Percentiles rank a stretch among this genome's conserved stretches.
Conservation (phyloP, 106 monocot species). For the Dioscorea dumetorum region DNA sequence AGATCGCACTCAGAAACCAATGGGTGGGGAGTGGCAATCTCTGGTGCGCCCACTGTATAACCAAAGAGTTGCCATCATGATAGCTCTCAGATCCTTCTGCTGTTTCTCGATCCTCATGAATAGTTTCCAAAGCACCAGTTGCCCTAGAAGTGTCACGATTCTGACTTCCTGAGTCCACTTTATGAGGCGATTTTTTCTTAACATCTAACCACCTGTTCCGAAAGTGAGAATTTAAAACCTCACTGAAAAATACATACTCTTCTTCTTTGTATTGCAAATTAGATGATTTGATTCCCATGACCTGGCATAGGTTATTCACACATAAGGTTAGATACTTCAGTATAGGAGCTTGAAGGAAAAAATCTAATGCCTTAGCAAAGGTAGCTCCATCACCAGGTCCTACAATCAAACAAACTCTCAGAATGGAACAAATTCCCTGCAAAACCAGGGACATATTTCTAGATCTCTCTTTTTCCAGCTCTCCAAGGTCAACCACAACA, state of each 20-base stretch:
- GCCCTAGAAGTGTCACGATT: conserved; percentile 1
- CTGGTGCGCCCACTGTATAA: conserved; percentile 72
- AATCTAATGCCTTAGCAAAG: conserved; percentile 51
- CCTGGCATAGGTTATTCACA: conserved; percentile 21
- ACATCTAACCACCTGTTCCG: conserved; percentile 60
- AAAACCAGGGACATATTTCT: conserved; percentile 8
- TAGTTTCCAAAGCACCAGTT: conserved; percentile 54
- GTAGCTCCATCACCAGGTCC: conserved; percentile 48
- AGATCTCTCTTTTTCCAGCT: conserved; percentile 2
- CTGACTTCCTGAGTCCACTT: conserved; percentile 14
- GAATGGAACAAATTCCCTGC: conserved; percentile 46
- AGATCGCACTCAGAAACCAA: conserved; percentile 89
- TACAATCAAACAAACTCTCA: conserved; percentile 52
- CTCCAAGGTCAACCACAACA: conserved; percentile 5
- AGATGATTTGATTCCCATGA: conserved; percentile 29
- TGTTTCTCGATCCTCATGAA: conserved; percentile 61
- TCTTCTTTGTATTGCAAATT: conserved; percentile 37
- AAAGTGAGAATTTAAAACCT: conserved; percentile 59
- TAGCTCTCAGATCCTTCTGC: conserved; percentile 8
- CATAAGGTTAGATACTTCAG: conserved; percentile 53
- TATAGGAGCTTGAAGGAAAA: conserved; percentile 47
- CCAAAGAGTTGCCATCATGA: conserved; percentile 30
- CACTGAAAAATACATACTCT: conserved; percentile 47
- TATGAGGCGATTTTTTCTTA: conserved; percentile 50
- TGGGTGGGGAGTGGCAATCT: conserved; percentile 79